A percentile compares a stretch with the other conserved stretches of the same genome.
Conservation (phyloP, 495 filamentous ascomycete species). For the Penicillium tannophilum region DNA sequence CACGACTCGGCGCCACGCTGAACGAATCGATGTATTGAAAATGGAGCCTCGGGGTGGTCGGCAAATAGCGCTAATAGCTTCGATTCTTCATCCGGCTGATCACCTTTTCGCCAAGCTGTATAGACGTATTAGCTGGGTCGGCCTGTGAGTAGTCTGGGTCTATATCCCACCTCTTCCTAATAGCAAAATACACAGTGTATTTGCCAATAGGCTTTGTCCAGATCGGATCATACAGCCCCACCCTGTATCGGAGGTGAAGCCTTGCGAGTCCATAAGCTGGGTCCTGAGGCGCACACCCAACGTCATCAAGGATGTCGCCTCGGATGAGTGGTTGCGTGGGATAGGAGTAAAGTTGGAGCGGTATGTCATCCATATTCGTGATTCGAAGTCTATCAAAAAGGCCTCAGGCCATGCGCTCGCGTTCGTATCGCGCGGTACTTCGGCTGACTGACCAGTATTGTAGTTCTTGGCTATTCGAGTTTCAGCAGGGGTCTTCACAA, state of each 20-base stretch:
- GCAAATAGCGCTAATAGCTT: slow-evolving; percentile 82
- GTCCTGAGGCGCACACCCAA: slow-evolving; percentile 81
- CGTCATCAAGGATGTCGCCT: slow-evolving; percentile 73
- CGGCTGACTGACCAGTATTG: background rate
- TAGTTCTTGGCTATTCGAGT: background rate
- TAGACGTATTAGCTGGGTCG: slow-evolving; percentile 20
- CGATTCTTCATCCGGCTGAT: slow-evolving; percentile 62
- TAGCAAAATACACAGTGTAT: slow-evolving; percentile 68
- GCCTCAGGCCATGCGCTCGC: slow-evolving; percentile 67
- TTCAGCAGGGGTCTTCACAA: background rate
- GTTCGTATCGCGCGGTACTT: background rate
- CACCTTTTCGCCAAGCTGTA: slow-evolving; percentile 78
- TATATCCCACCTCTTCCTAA: slow-evolving; percentile 73
- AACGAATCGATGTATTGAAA: slow-evolving; percentile 95
- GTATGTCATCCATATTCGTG: slow-evolving; percentile 95
- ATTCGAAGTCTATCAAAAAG: slow-evolving; percentile 93
- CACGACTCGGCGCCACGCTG: slow-evolving; percentile 83
- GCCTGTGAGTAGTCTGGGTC: slow-evolving; percentile 17
- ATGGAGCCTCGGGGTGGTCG: slow-evolving; percentile 82
- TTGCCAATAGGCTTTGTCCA: slow-evolving; percentile 90
- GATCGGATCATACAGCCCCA: slow-evolving; percentile 99
- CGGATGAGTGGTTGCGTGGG: slow-evolving; percentile 70
- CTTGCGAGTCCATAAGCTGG: slow-evolving; percentile 74
- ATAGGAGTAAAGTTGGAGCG: slow-evolving; percentile 85
- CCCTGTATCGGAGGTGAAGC: slow-evolving; percentile 91